A percentile compares a stretch with the other conserved stretches of the same genome.
Evolutionary conservation across 768 basidiomycete genomes (phyloP).

Genomic region (Mycena kentingensis): DNA sequence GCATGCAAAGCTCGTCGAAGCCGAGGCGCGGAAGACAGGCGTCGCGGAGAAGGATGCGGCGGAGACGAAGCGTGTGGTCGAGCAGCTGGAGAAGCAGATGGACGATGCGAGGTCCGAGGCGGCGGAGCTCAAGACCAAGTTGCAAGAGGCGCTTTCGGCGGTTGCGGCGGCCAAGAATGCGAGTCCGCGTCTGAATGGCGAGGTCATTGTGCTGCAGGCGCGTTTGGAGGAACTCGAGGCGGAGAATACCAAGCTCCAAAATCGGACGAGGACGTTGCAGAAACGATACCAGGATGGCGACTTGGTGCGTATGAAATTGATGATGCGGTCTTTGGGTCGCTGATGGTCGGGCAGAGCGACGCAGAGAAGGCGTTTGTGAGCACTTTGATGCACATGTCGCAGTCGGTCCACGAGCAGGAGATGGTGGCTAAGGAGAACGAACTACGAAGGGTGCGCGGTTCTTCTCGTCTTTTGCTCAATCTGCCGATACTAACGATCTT

Average conservation of each 20-base stretch:
- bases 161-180: too few species aligned
- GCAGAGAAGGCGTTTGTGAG: slow-evolving; percentile 53
- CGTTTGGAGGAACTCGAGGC: slow-evolving; percentile 22
- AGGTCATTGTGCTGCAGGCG: slow-evolving; percentile 16
- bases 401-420: slow-evolving; percentile 53
- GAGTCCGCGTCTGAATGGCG: slow-evolving; percentile 10
- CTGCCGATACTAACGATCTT: not conserved
- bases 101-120: slow-evolving; percentile 16
- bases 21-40: slow-evolving; percentile 30
- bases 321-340: not conserved
- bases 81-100: slow-evolving; percentile 16
- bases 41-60: slow-evolving; percentile 30
- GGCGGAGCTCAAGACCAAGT: slow-evolving; percentile 11
- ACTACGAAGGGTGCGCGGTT: slow-evolving; percentile 47
- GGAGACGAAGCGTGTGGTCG: slow-evolving; percentile 22
- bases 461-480: slow-evolving; percentile 7
- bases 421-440: slow-evolving; percentile 58
- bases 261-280: slow-evolving; percentile 32
- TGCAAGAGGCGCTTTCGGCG: slow-evolving; percentile 15
- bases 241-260: slow-evolving; percentile 29
- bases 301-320: slow-evolving; percentile 39
- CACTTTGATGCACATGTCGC: slow-evolving; percentile 45
- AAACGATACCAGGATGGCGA: slow-evolving; percentile 47
- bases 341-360: slow-evolving; percentile 42
- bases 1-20: slow-evolving; percentile 22